phyloP scores from a whole-genome alignment of 2,329 filamentous ascomycete species.

The Trichothecium roseum region DNA sequence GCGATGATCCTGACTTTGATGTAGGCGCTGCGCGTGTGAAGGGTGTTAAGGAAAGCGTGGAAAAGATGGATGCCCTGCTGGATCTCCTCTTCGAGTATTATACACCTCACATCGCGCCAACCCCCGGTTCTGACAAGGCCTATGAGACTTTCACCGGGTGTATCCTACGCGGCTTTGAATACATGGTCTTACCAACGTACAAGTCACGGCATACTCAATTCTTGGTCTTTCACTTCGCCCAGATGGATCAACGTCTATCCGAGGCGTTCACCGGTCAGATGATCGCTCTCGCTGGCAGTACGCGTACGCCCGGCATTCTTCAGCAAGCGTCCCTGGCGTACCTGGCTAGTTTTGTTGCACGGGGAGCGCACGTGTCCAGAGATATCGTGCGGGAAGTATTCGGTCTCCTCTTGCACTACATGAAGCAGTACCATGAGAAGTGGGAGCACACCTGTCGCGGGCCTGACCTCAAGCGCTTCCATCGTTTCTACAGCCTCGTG shows the following conservation, averaged over 20 bases:
- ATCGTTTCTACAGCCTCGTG: constrained; percentile 77
- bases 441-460: constrained; percentile 69
- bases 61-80: constrained; percentile 85
- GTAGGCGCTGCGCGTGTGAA: constrained; percentile 55
- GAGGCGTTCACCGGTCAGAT: constrained; percentile 76
- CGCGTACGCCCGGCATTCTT: constrained; percentile 58
- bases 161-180: constrained; percentile 78
- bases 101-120: constrained; percentile 52
- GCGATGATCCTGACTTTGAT: constrained; percentile 58
- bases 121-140: constrained; percentile 57
- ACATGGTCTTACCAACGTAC: constrained; percentile 81
- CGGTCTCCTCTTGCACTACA: constrained; percentile 63
- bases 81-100: constrained; percentile 83
- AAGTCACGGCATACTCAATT: constrained; percentile 92
- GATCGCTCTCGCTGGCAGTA: constrained; percentile 36
- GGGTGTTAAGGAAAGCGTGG: constrained; percentile 68
- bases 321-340: constrained; percentile 85
- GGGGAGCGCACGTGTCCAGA: constrained; percentile 71
- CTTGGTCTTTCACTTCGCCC: constrained; percentile 88
- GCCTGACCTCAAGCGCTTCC: constrained; percentile 75
- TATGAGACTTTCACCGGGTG: constrained; percentile 65
- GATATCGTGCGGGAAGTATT: constrained; percentile 76
- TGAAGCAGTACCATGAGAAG: constrained; percentile 62
- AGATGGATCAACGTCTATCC: constrained; percentile 66
- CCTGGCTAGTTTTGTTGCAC: constrained; percentile 85